Evolutionary conservation across 2,329 filamentous ascomycete species (phyloP).

Genomic region (Alternaria panax): DNA sequence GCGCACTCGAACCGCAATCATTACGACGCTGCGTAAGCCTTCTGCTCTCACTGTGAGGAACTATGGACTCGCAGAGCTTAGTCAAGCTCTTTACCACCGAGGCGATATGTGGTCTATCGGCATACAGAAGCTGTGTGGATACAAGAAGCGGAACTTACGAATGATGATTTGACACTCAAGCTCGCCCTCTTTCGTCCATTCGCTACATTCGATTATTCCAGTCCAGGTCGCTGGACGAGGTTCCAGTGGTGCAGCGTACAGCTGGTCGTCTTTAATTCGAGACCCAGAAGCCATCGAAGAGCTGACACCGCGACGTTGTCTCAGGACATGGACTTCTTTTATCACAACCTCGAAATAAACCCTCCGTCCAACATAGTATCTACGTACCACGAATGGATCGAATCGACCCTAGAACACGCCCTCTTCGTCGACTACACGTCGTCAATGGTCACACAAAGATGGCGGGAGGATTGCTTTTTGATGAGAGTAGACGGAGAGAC

Average conservation of each 20-base stretch:
- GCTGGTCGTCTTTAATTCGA: not conserved
- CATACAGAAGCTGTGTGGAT: not conserved
- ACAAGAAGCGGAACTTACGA: not conserved
- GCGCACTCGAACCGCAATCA: not conserved
- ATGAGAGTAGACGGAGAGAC: not conserved
- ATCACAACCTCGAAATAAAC: not conserved
- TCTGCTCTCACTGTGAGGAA: not conserved
- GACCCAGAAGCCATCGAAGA: not conserved
- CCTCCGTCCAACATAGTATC: not conserved
- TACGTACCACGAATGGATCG: not conserved
- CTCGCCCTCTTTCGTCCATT: not conserved
- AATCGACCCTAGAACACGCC: not conserved
- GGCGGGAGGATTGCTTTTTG: not conserved
- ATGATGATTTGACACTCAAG: not conserved
- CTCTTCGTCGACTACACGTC: not conserved
- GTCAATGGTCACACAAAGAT: not conserved
- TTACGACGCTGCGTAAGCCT: not conserved
- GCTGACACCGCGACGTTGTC: not conserved
- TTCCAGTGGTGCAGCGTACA: too few relatives aligned
- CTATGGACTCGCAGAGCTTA: not conserved
- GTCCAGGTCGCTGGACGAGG: not conserved
- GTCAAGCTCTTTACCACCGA: not conserved
- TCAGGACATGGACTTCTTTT: not conserved
- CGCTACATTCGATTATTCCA: not conserved
- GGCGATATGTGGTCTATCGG: not conserved